phyloP scores from a whole-genome alignment of 2,329 filamentous ascomycete genomes.

The Bretziella fagacearum region DNA sequence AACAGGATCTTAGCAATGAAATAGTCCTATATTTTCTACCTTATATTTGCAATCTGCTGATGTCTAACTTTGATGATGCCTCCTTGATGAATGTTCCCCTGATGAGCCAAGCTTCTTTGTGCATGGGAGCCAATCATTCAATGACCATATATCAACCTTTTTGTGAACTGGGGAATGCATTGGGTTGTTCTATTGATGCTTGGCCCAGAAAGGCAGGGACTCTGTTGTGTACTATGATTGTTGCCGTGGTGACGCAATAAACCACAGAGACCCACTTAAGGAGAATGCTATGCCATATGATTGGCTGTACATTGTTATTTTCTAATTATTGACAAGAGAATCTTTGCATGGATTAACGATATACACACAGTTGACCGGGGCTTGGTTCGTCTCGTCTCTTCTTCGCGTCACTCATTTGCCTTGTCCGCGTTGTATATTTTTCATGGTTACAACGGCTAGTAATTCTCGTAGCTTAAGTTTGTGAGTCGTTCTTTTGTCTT shows the following conservation, averaged over 20 bases:
- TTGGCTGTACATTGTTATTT: constrained; percentile 3
- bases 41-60: background rate
- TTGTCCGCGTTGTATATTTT: background rate
- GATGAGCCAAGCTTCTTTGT: background rate
- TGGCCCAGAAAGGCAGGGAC: background rate
- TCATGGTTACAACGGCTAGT: background rate
- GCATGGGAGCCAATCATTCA: background rate
- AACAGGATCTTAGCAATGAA: background rate
- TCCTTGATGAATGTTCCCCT: background rate
- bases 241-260: constrained; percentile 1
- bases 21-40: background rate
- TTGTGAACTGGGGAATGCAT: background rate
- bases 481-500: background rate
- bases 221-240: constrained; percentile 1
- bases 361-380: background rate
- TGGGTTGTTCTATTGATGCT: background rate
- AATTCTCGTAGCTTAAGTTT: background rate
- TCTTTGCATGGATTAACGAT: background rate
- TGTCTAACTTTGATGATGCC: background rate
- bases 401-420: constrained; percentile 1
- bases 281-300: background rate
- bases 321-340: constrained; percentile 3
- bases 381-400: background rate
- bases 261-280: background rate
- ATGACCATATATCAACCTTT: background rate